Percentiles rank a stretch among this genome's conserved stretches.
phyloP scores from a whole-genome alignment of 2,329 filamentous ascomycete species.

The Diaporthe ilicicola region DNA sequence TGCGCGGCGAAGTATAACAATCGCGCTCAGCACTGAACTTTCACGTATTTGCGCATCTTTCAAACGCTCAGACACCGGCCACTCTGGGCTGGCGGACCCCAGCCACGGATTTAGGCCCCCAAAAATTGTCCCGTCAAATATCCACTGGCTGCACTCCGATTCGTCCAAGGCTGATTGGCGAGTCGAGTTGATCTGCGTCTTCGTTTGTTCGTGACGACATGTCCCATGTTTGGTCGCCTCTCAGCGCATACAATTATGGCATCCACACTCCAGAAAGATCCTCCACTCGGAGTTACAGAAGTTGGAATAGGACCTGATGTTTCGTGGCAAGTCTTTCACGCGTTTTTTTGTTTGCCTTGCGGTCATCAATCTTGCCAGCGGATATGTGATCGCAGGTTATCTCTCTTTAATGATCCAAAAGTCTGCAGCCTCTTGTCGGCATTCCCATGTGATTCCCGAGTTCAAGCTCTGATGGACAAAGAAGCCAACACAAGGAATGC shows the following conservation, averaged over 20 bases:
- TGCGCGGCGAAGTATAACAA: background rate
- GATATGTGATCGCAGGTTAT: background rate
- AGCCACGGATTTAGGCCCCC: background rate
- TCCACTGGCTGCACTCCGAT: background rate
- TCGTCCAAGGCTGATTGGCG: background rate
- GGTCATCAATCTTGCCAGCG: too few relatives aligned
- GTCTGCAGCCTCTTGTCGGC: background rate
- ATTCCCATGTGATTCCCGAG: too few relatives aligned
- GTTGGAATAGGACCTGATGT: fast-evolving
- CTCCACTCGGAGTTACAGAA: background rate
- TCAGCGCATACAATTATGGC: background rate
- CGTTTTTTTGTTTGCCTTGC: too few relatives aligned
- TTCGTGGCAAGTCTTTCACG: background rate
- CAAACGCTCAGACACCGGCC: background rate
- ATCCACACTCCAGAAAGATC: background rate
- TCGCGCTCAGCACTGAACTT: background rate
- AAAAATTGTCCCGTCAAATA: background rate
- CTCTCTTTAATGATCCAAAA: background rate
- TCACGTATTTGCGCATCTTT: background rate
- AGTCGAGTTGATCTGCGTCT: background rate
- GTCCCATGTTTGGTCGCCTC: too few relatives aligned
- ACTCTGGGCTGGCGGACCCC: background rate
- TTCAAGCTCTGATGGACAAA: background rate
- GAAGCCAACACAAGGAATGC: background rate
- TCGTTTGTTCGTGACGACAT: background rate